phyloP scores from a whole-genome alignment of 2,329 filamentous ascomycete species.

The Penicillium palitans region DNA sequence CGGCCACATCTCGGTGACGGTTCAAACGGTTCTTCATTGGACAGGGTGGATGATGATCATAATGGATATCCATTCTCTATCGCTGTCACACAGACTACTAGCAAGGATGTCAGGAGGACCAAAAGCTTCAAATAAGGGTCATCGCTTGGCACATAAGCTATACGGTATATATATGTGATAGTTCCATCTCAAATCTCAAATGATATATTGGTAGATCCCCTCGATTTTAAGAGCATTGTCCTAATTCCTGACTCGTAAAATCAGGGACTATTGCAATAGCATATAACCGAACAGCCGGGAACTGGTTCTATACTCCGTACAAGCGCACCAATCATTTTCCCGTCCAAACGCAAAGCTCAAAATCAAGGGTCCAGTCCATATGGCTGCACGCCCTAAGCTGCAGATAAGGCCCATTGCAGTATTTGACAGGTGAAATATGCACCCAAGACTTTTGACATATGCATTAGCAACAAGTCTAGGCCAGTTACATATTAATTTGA shows the following conservation, averaged over 20 bases:
- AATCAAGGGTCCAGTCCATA: not conserved
- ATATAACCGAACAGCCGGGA: not conserved
- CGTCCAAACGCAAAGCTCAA: not conserved
- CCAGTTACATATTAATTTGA: slow-evolving; percentile 1
- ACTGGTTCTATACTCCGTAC: not conserved
- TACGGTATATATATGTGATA: not conserved
- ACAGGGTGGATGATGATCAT: not conserved
- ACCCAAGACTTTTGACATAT: slow-evolving; percentile 10
- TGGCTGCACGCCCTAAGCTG: slow-evolving; percentile 2
- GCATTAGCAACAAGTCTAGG: slow-evolving; percentile 17
- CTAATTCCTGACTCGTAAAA: not conserved
- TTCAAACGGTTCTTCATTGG: not conserved
- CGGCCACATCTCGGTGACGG: not conserved
- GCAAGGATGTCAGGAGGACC: not conserved
- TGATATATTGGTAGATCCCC: not conserved
- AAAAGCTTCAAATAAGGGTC: not conserved
- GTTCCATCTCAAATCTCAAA: too few species aligned
- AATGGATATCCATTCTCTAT: not conserved
- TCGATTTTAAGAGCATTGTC: not conserved
- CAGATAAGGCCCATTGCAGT: slow-evolving; percentile 13
- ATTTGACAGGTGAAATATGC: slow-evolving; percentile 17
- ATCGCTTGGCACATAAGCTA: not conserved
- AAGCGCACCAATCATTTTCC: not conserved
- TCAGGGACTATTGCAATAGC: not conserved
- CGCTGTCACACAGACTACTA: not conserved